These are phyloP conservation scores for Tuber melanosporum DNA, from an alignment of 495 filamentous ascomycete species.

Conservation along the genomic window DNA sequence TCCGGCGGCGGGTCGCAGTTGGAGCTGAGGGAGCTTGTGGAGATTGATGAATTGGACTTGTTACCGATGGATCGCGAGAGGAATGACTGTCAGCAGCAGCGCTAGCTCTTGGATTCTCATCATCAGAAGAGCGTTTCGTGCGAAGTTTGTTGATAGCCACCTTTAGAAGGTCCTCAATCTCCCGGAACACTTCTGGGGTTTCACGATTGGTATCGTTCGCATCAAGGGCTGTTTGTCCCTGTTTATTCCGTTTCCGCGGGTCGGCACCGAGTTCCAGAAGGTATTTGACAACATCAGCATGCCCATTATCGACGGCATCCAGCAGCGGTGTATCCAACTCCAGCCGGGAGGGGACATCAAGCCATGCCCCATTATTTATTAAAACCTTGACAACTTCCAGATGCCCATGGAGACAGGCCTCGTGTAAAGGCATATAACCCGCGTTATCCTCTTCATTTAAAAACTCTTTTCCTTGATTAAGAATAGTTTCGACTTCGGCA, in stretches of 20 bases:
- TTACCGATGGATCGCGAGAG: constrained; percentile 60
- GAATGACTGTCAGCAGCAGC: constrained; percentile 50
- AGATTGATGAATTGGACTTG: constrained; percentile 56
- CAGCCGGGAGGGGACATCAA: constrained; percentile 66
- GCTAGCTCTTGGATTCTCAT: constrained; percentile 51
- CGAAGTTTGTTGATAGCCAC: constrained; percentile 43
- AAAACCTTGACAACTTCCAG: constrained; percentile 75
- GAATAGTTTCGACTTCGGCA: constrained; percentile 31
- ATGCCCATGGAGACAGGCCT: constrained; percentile 76
- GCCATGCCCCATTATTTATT: constrained; percentile 70
- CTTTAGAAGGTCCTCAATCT: constrained; percentile 54
- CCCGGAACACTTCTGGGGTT: constrained; percentile 41
- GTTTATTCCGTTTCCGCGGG: constrained; percentile 75
- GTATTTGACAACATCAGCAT: constrained; percentile 81
- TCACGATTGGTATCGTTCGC: constrained; percentile 57
- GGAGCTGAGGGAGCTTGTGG: constrained; percentile 46
- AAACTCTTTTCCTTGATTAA: constrained; percentile 73
- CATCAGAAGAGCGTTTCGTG: constrained; percentile 43
- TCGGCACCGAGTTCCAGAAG: constrained; percentile 80
- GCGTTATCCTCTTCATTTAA: constrained; percentile 86
- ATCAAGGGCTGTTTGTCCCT: constrained; percentile 81
- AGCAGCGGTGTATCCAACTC: constrained; percentile 90
- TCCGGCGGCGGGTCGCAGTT: constrained; percentile 48
- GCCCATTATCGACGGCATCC: constrained; percentile 91
- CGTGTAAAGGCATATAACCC: constrained; percentile 87